Conservation (phyloP, 139 green algal species). For the Choricystis sp. region DNA sequence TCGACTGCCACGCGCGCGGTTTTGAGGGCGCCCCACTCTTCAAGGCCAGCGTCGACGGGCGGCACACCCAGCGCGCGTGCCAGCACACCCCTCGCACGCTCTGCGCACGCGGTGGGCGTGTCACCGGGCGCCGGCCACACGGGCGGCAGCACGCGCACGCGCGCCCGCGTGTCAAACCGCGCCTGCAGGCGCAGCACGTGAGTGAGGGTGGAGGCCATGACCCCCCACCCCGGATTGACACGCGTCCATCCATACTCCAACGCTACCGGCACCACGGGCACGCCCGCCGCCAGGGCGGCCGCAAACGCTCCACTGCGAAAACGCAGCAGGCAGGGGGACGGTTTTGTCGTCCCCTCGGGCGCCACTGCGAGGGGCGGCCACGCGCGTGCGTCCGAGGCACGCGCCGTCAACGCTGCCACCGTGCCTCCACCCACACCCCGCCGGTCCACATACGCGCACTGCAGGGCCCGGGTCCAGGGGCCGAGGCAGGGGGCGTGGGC, state of each 20-base stretch:
- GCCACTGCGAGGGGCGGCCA: slow-evolving; percentile 27
- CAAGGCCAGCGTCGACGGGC: not conserved
- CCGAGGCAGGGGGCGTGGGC: slow-evolving; percentile 28
- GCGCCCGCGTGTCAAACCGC: slow-evolving; percentile 7
- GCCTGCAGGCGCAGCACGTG: slow-evolving; percentile 22
- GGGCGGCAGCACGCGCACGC: slow-evolving; percentile 12
- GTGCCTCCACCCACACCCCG: slow-evolving; percentile 6
- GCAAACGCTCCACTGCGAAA: slow-evolving; percentile 30
- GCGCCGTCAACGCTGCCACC: slow-evolving; percentile 6
- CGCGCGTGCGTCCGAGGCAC: slow-evolving; percentile 14
- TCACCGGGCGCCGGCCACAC: slow-evolving; percentile 6
- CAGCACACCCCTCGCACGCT: not conserved
- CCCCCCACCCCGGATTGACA: slow-evolving; percentile 21
- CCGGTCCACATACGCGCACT: slow-evolving; percentile 16
- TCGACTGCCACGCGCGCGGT: not conserved
- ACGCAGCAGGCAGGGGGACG: slow-evolving; percentile 20
- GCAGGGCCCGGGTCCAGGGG: slow-evolving; percentile 13
- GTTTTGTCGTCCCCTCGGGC: slow-evolving; percentile 34
- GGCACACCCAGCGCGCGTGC: not conserved
- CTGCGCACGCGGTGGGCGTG: not conserved
- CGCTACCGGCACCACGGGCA: slow-evolving; percentile 26
- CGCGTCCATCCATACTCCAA: slow-evolving; percentile 13
- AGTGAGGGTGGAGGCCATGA: slow-evolving; percentile 9
- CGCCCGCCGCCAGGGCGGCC: slow-evolving; percentile 6
- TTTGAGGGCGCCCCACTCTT: not conserved